Conservation (phyloP, 495 filamentous ascomycete genomes). For the Penicillium argentinense region DNA sequence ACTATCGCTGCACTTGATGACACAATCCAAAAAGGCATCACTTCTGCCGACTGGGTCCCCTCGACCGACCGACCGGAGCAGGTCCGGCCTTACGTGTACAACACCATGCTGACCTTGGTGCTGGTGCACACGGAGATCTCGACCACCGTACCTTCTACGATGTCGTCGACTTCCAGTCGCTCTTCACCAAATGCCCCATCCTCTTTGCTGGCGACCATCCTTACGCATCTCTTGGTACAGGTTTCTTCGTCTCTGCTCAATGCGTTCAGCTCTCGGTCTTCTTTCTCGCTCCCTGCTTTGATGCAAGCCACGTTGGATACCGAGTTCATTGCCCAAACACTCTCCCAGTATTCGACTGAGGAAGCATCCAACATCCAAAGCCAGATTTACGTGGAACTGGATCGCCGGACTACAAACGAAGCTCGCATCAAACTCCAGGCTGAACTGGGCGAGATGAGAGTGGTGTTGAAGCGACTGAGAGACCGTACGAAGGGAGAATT, state of each 20-base stretch:
- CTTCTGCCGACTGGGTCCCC: conserved; percentile 69
- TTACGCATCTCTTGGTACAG: conserved; percentile 79
- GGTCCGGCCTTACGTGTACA: conserved; percentile 86
- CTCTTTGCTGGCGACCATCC: conserved; percentile 65
- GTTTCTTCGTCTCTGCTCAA: conserved; percentile 67
- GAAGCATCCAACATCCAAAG: conserved; percentile 75
- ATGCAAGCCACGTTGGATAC: conserved; percentile 98
- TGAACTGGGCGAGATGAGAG: conserved; percentile 86
- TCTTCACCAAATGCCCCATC: conserved; percentile 47
- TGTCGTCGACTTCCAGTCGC: conserved; percentile 27
- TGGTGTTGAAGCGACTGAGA: conserved; percentile 75
- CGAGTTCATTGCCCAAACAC: conserved; percentile 92
- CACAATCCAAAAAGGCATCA: conserved; percentile 70
- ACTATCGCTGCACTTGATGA: conserved; percentile 58
- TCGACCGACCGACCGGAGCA: conserved; percentile 62
- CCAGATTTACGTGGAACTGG: conserved; percentile 85
- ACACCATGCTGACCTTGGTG: conserved; percentile 75
- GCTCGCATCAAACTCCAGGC: conserved; percentile 75
- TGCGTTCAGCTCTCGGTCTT: conserved; percentile 63
- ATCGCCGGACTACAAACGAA: conserved; percentile 81
- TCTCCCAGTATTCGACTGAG: conserved; percentile 85
- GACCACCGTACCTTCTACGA: conserved; percentile 60
- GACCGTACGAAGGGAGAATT: conserved; percentile 86
- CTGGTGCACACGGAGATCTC: conserved; percentile 88
- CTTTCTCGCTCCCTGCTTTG: conserved; percentile 73